Base-by-base conservation (phyloP, 2,329 filamentous ascomycete species). In the Botryotinia narcissicola region DNA sequence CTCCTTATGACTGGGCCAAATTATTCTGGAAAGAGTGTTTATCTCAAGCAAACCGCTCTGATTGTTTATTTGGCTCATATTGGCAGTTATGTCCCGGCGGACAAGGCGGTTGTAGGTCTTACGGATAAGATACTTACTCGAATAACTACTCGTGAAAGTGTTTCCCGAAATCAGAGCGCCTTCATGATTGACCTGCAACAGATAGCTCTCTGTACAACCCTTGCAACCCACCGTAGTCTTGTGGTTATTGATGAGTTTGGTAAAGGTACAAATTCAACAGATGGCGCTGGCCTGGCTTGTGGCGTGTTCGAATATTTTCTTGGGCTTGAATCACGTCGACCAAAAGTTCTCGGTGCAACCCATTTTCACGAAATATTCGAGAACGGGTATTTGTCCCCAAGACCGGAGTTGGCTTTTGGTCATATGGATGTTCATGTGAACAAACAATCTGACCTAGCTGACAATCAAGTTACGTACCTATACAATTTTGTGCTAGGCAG, bases 1-100 rank as follows among this genome's bases (percentile, higher is more conserved):
- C 81, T 98, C 20, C 84, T 98, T 9, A 82, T 99, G 78, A 98
- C 96, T 0, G 96, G 96, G 0, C 95, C 96, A 7, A 99, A 99
- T 78, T 97, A 96, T 81, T 98, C 96, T 0, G 96, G 96, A 0
- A 99, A 99, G 82, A 98, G 94, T 78, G 89, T 98, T 0, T 98
- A 97, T 82, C 87, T 98, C 80, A 99, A 97, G 82, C 95, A 99
- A 81, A 89, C 93, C 46, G 96, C 95, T 7, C 84, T 98, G 68
- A 96, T 97, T 74, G 91, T 97, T 22, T 98, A 96, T 80, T 87
- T 99, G 82, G 93, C 96, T 0, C 96, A 99, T 80, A 89, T 97
- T 71, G 96, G 96, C 70, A 95, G 94, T 81, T 98, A 93, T 80
- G 93, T 99, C 1, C 95, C 96, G 1, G 95, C 95, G 1, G 86